Conservation (phyloP, 495 filamentous ascomycete genomes). For the Extremus antarcticus region DNA sequence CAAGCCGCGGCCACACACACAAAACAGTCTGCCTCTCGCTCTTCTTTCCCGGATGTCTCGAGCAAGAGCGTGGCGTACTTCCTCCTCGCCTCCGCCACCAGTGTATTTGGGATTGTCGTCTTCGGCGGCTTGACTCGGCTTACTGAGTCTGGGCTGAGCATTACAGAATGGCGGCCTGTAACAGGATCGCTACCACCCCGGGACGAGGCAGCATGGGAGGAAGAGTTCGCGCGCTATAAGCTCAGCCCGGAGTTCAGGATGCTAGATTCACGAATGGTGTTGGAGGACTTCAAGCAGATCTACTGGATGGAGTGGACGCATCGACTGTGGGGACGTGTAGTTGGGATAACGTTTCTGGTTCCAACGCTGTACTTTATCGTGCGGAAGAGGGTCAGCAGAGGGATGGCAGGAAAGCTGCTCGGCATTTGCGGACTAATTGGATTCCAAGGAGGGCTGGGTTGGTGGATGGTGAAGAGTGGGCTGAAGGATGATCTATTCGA, state of each 20-base stretch:
- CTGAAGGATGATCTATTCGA: slow-evolving; percentile 90
- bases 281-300: slow-evolving; percentile 92
- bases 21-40: neutral
- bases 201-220: slow-evolving; percentile 66
- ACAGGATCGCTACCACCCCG: slow-evolving; percentile 86
- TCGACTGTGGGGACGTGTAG: slow-evolving; percentile 85
- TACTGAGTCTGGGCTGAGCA: slow-evolving; percentile 96
- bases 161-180: slow-evolving; percentile 98
- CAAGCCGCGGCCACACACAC: neutral
- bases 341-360: slow-evolving; percentile 79
- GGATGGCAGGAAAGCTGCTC: slow-evolving; percentile 58
- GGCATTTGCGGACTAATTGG: slow-evolving; percentile 85
- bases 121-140: slow-evolving; percentile 88
- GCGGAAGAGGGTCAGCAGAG: slow-evolving; percentile 62
- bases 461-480: slow-evolving; percentile 99
- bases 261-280: slow-evolving; percentile 80
- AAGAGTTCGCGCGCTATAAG: slow-evolving; percentile 84
- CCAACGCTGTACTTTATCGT: slow-evolving; percentile 83
- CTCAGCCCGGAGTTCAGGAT: slow-evolving; percentile 82
- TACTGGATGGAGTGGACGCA: slow-evolving; percentile 99
- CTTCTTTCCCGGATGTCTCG: slow-evolving; percentile 60
- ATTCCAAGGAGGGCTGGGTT: slow-evolving; percentile 89
- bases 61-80: slow-evolving; percentile 75
- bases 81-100: slow-evolving; percentile 79
- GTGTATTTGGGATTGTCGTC: slow-evolving; percentile 92